Evolutionary conservation across 2,329 filamentous ascomycete genomes (phyloP).

Genomic region (Aureobasidium leucospermi): DNA sequence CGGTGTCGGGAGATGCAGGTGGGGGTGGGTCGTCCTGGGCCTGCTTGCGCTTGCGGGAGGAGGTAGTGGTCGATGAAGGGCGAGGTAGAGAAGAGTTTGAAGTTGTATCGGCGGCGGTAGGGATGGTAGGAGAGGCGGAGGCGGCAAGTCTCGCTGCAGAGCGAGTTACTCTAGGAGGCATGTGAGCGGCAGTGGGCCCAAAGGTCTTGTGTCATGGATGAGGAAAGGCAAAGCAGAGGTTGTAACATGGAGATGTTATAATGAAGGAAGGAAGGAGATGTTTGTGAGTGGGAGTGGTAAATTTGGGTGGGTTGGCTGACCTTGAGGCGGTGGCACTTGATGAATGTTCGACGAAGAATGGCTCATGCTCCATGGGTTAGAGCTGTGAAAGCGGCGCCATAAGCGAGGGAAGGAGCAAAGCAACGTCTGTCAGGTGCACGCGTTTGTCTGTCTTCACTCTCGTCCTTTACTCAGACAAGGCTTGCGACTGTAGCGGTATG

Average conservation of each 20-base stretch:
- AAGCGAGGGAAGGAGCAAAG: slow-evolving; percentile 4
- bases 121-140: slow-evolving; percentile 36
- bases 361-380: slow-evolving; percentile 6
- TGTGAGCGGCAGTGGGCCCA: slow-evolving; percentile 46
- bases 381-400: neutral
- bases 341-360: neutral
- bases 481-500: neutral
- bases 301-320: slow-evolving; percentile 10
- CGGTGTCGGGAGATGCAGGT: slow-evolving; percentile 32
- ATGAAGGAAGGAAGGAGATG: neutral
- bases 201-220: neutral
- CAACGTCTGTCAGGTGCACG: neutral
- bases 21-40: slow-evolving; percentile 41
- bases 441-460: neutral
- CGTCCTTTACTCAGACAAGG: neutral
- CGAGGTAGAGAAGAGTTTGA: slow-evolving; percentile 2
- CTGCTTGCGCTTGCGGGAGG: slow-evolving; percentile 22
- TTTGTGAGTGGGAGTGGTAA: neutral
- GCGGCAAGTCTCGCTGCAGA: slow-evolving; percentile 87
- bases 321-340: slow-evolving; percentile 11
- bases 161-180: slow-evolving; percentile 95
- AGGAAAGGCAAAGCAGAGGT: neutral
- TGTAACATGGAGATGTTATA: neutral
- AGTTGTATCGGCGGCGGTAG: slow-evolving; percentile 31
- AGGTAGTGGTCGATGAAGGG: slow-evolving; percentile 10